Base-by-base conservation (phyloP, 2,329 filamentous ascomycete species). In the Aureobasidium subglaciale region DNA sequence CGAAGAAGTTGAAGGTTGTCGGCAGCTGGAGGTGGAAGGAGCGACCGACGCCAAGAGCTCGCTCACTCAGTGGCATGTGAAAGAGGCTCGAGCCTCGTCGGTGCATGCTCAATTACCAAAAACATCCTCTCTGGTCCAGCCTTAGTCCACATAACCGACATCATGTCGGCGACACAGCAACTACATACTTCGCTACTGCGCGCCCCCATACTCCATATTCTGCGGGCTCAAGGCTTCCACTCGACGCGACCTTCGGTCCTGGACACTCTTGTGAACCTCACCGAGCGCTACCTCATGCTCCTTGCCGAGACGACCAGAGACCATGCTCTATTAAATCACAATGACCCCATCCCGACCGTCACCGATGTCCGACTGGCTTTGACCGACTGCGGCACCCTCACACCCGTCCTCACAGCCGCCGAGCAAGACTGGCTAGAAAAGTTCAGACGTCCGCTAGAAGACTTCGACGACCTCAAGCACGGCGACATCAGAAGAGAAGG, bases 161-260 rank as follows among this genome's bases (percentile, higher is more conserved):
- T 30, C 15, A 59, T 60, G 56, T 58, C 60, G 20, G 49, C 59
- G 9, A 42, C 56, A 22, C 63, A 65, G 56, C 65, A 66, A 59
- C 75, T 87, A 46, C 81, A 86, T 73, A 86, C 89, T 71, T 86
- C 88, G 59, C 85, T 96, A 60, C 79, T 97, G 56, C 89, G 90
- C 38, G 92, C 92, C 2, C 85, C 86, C 45, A 83, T 96, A 59
- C 83, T 97, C 57, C 90, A 96, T 72, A 92, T 95, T 65, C 83
- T 97, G 50, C 90, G 92, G 66, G 89, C 91, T 27, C 86, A 90
- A 22, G 92, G 92, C 68, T 97, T 95, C 74, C 88, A 95, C 69
- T 80, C 86, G 38, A 88, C 90, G 49, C 84, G 84, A 55, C 85
- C 89, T 2, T 86, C 86, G 3, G 90, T 95, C 6, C 78, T 96